These are phyloP conservation scores for Rhodomyrtus psidioides DNA, from an alignment of 441 rosid species.

Conservation along the genomic window DNA sequence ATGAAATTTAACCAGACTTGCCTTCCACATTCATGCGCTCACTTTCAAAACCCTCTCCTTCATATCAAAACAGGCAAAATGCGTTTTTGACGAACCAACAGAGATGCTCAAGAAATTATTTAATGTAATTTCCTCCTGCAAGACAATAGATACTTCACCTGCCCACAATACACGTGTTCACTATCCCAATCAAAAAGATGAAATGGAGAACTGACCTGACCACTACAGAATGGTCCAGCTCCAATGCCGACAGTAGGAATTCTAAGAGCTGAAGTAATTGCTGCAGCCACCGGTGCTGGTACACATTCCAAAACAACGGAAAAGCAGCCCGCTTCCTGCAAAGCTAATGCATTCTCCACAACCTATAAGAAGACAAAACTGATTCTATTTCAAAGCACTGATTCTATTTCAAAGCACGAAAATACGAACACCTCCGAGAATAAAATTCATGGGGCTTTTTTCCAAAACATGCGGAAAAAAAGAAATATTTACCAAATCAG, in stretches of 20 bases:
- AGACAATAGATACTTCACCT: not conserved
- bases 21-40: not conserved
- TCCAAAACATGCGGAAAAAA: no score
- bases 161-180: no score
- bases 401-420: not conserved
- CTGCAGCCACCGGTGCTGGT: constrained; percentile 86
- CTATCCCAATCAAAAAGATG: not conserved
- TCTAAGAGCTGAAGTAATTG: constrained; percentile 70
- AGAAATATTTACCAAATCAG: no score
- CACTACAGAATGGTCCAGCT: constrained; percentile 90
- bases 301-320: constrained; percentile 86
- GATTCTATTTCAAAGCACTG: not conserved
- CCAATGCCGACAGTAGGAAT: constrained; percentile 93
- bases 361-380: constrained; percentile 31
- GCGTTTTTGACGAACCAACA: not conserved
- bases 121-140: not conserved
- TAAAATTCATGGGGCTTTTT: no score
- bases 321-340: constrained; percentile 89
- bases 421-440: not conserved
- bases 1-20: not conserved
- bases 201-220: constrained; percentile 45
- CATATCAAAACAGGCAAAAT: not conserved
- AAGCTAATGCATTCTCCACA: constrained; percentile 82
- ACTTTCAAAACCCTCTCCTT: not conserved
- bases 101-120: not conserved